Evolutionary conservation across 2,329 filamentous ascomycete species (phyloP).

Genomic region (Berkeleyomyces rouxiae): DNA sequence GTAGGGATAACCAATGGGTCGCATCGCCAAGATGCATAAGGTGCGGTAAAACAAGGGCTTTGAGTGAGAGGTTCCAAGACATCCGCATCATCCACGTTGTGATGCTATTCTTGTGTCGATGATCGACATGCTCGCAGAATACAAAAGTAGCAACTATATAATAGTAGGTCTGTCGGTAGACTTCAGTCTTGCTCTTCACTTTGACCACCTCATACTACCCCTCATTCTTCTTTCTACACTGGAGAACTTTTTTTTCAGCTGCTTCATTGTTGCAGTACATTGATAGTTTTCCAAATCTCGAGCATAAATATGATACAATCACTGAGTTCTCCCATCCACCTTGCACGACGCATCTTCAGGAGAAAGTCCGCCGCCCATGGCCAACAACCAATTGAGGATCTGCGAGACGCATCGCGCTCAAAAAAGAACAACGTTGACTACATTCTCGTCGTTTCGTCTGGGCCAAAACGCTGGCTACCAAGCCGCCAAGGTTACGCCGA

Average conservation of each 20-base stretch:
- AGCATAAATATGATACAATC: background rate
- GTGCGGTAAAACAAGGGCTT: background rate
- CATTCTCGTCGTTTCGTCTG: slow-evolving; percentile 6
- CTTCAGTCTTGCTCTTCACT: background rate
- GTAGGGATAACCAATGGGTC: background rate
- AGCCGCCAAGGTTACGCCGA: slow-evolving; percentile 1
- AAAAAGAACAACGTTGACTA: background rate
- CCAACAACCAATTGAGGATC: background rate
- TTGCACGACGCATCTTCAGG: background rate
- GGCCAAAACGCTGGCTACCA: slow-evolving; percentile 9
- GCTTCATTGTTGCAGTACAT: no score
- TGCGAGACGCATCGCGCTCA: background rate
- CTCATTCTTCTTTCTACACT: no score
- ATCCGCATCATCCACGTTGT: background rate
- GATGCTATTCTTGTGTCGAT: background rate
- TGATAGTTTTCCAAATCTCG: background rate
- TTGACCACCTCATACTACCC: no score
- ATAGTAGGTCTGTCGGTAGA: background rate
- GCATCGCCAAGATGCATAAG: background rate
- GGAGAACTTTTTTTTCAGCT: no score
- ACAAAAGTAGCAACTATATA: background rate
- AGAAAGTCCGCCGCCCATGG: background rate
- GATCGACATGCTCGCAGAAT: background rate
- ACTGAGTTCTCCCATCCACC: background rate
- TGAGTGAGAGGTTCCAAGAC: background rate